Evolutionary conservation across 2,329 filamentous ascomycete genomes (phyloP), one percentile per base, ranked within the genome.

Genomic region (Aspergillus chevalieri): DNA sequence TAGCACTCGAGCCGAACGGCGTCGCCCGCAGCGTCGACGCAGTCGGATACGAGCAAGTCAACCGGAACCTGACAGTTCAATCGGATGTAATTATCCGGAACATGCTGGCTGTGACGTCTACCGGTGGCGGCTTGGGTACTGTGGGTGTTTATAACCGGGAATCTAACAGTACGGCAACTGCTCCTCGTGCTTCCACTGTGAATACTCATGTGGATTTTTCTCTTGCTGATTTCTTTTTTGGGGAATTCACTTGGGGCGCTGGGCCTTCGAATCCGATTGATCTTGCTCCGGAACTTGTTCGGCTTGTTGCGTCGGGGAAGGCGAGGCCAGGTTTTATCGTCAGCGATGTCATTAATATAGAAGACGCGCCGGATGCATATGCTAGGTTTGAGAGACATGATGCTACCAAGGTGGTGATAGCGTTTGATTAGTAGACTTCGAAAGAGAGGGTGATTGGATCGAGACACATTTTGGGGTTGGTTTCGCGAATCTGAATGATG

Each of bases 261-360:
- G 55, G 56, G 2, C 26, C 34, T 2, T 49, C 52, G 14, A 42
- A 59, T 14, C 12, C 55, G 3, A 34, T 38, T n/a, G n/a, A 50
- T 50, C 33, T 51, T 47, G 22, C 52, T 10, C 43, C 43, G 3
- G 43, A 53, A 4, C 43, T 68, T 38, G 49, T 59, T 21, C 52
- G 52, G n/a, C 52, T 67, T n/a, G 51, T 68, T 2, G 47, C 52
- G 14, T 52, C 45, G 5, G 64, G 60, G 1, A 46, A 52, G 10
- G 64, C 63, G 2, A 51, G 56, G 17, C 64, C 63, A 1, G 55
- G 63, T 2, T 66, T 68, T 43, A 53, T 68, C 21, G 54, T 62
- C 3, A 57, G 55, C 41, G 50, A 49, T 30, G 57, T 61, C 21
- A 57, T 62, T 8, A 54, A 57, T 5, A 58, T 68, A n/a, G 62